Conservation (phyloP, 768 basidiomycete species). For the Boletus tylopilopsis region DNA sequence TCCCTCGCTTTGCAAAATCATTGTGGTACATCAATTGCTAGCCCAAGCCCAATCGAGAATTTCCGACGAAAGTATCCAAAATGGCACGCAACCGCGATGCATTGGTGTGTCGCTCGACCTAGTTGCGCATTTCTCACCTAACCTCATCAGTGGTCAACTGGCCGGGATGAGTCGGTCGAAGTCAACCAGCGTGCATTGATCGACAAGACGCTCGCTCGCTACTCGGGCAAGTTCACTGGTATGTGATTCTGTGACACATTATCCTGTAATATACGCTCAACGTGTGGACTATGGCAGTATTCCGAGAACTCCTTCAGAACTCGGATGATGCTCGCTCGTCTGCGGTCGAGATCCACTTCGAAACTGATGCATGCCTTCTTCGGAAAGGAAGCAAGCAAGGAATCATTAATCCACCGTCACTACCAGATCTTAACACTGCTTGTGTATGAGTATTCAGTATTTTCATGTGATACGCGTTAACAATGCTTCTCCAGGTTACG, state of each 20-base stretch:
- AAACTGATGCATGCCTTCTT: neutral
- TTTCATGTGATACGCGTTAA: too few species aligned
- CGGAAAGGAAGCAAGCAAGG: too few species aligned
- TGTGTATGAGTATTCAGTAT: slow-evolving; percentile 35
- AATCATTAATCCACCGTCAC: too few species aligned
- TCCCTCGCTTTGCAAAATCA: too few species aligned
- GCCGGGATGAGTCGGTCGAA: slow-evolving; percentile 66
- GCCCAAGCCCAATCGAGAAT: too few species aligned
- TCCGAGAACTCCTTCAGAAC: slow-evolving; percentile 3
- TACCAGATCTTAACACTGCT: neutral
- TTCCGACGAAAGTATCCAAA: too few species aligned
- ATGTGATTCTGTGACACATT: slow-evolving; percentile 40
- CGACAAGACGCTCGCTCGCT: neutral
- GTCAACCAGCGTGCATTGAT: slow-evolving; percentile 60
- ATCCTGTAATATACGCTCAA: neutral
- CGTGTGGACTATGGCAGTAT: neutral
- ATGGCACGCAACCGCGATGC: too few species aligned
- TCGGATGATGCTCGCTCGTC: neutral
- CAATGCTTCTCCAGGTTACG: neutral
- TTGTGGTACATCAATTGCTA: too few species aligned
- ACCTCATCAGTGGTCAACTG: slow-evolving; percentile 44
- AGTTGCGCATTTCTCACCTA: too few species aligned
- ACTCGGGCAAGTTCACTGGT: slow-evolving; percentile 3
- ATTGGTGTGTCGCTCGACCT: too few species aligned
- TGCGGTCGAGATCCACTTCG: neutral